Base-by-base conservation (phyloP, 139 green algal genomes). In the Tetratostichococcus sp. region DNA sequence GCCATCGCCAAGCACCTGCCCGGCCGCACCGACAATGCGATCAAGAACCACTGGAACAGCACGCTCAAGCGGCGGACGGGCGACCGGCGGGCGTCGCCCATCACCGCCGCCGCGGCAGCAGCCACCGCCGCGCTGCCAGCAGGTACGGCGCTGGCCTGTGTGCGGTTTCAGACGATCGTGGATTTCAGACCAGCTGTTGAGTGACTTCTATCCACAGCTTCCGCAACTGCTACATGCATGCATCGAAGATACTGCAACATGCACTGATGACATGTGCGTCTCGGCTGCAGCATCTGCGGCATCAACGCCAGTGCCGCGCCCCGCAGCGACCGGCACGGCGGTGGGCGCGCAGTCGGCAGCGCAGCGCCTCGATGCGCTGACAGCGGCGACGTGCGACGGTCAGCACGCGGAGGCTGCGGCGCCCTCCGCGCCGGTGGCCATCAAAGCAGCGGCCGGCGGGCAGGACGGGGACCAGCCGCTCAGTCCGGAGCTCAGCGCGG, bases 21-120 rank as follows among this genome's bases (percentile, higher is more conserved):
- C 21, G 90, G 90, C 19, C 79, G 83, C 30, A 94, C 90, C 35
- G 90, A 95, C 83, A 95, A 95, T 62, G 82, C 90, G 3, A 94
- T 95, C 70, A 95, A 95, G 74, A 95, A 95, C 84, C 90, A 93
- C 86, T 95, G 90, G 90, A 91, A 94, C 70, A 78, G 80, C 42
- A 94, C 84, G 28, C 43, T 93, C 65, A 77, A 78, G 43, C 81
- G 80, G 50, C 50, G 50, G 2, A 17, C 50, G 2, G 50, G 50
- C 50, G 50, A 62, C 11, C 26, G 14, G 17, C 50, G 14, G 4
- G 14, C 50, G 14, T 17, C 11, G 50, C 50, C 50, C 17, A 25
- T 5, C 17, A 17, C 19, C 14, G 50, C 17, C 14, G 11, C 50
- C 50, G 19, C 19, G 2, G 50, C 50, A 25, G 50, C 50, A 25